Base-by-base conservation (phyloP, 257 asterid genomes). In the Buddleja alternifolia region DNA sequence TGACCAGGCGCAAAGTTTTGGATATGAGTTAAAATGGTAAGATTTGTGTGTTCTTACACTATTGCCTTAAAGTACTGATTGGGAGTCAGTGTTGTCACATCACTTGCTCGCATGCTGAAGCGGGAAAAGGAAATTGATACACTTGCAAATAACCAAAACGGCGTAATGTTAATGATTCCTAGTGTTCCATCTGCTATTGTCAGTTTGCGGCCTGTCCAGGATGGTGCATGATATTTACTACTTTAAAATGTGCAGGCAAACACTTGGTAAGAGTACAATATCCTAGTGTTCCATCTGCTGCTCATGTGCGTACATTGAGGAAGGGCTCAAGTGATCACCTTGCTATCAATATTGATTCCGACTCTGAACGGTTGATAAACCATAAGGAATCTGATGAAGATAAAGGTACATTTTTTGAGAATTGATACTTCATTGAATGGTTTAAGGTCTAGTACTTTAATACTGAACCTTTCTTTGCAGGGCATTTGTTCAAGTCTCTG, bases 271-370 rank as follows among this genome's bases (percentile, higher is more conserved):
- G 77, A 82, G 48, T 81, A 82, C 73, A 84, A 78, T 42, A 57
- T 78, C 81, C 92, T 58, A 80, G 77, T 29, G 87, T 74, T 50
- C 73, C 86, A n/a, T 83, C 92, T 53, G 96, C 96, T 60, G 95
- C 97, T 63, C 97, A 87, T 39, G 84, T 58, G 20, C 97, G 99
- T 57, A 73, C 96, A 2, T 47, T 94, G 81, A 83, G 91, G 72
- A 94, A 94, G 85, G 90, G 96, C 69, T 94, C 99, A 45, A 81
- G 73, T 8, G 99, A 89, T 77, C 97, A 94, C 73, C 95, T 94
- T 73, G 90, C 97, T 50, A 83, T 94, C 67, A 86, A 60, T 76
- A 83, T 94, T 12, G 97, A 87, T 71, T 80, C 96, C 46, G 99
- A 86, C 69, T 74, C 96, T 37, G 89, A 94, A 76, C 80, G 86